Evolutionary conservation across 129 eudicot genomes (phyloP).

Genomic region (Ambrosia artemisiifolia): DNA sequence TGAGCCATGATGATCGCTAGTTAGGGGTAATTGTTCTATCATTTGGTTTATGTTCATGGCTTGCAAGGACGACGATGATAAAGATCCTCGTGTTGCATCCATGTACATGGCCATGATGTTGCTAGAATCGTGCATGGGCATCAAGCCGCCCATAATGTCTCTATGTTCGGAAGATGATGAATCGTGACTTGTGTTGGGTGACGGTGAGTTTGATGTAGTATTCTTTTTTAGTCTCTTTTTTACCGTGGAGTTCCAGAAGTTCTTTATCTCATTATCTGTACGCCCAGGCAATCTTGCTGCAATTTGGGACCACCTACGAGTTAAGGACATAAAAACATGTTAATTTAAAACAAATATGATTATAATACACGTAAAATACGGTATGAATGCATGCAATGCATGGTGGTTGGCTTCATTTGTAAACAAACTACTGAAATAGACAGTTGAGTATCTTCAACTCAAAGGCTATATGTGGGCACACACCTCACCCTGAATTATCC

Average conservation of each 20-base stretch:
- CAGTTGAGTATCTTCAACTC: constrained; percentile 73
- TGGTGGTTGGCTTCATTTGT: constrained; percentile 37
- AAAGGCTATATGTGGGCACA: constrained; percentile 46
- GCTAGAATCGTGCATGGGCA: constrained; percentile 33
- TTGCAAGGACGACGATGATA: constrained; percentile 48
- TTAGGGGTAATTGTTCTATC: constrained; percentile 36
- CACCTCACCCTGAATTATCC: constrained; percentile 30
- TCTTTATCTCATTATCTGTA: constrained; percentile 83
- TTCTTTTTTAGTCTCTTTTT: constrained; percentile 65
- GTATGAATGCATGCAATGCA: constrained; percentile 52
- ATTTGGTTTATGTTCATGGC: constrained; percentile 42
- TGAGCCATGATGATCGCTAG: constrained; percentile 9
- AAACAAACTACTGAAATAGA: constrained; percentile 38
- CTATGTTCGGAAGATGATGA: constrained; percentile 46
- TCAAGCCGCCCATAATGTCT: constrained; percentile 30
- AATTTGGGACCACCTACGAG: constrained; percentile 77
- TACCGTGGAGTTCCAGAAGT: constrained; percentile 78
- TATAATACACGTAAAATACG: constrained; percentile 32
- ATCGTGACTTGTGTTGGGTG: constrained; percentile 63
- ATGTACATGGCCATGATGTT: constrained; percentile 51
- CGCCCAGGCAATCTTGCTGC: constrained; percentile 90
- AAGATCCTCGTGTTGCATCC: constrained; percentile 42
- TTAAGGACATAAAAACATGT: background rate
- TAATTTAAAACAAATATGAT: background rate
- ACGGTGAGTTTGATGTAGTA: constrained; percentile 46